A percentile compares a stretch with the other conserved stretches of the same genome.
Conservation (phyloP, 2,329 filamentous ascomycete genomes). For the Sclerotinia trifoliorum region DNA sequence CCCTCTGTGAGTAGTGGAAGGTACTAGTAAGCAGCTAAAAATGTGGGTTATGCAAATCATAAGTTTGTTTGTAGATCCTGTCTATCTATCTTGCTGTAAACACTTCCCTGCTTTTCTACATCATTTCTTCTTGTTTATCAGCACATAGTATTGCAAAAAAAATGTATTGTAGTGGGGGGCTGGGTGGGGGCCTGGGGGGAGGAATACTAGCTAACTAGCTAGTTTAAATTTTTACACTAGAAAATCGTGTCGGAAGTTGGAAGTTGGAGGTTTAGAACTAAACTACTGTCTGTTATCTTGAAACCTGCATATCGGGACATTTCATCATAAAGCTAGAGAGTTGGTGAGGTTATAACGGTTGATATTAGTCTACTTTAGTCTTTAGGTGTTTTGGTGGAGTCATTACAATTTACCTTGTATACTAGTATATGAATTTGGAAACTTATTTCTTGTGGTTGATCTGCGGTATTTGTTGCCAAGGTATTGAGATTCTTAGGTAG, state of each 20-base stretch:
- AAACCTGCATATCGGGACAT: neutral
- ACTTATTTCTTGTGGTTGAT: neutral
- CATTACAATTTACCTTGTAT: no score
- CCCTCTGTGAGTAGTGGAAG: neutral
- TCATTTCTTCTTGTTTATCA: neutral
- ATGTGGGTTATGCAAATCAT: neutral
- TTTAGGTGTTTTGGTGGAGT: no score
- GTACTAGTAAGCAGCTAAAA: neutral
- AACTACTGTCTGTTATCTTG: neutral
- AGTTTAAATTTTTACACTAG: neutral
- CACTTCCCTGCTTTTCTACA: neutral
- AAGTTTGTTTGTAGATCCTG: neutral
- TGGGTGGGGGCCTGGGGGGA: no score
- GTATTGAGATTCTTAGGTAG: no score
- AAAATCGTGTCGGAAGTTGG: neutral
- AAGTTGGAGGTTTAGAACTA: neutral
- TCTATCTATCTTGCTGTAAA: neutral
- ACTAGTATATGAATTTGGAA: neutral
- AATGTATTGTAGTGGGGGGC: neutral
- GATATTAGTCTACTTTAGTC: no score
- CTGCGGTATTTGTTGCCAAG: neutral
- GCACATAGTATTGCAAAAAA: neutral
- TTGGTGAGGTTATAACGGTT: no score
- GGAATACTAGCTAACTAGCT: no score
- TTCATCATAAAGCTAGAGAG: neutral